These are phyloP conservation scores for Aspergillus bertholletiae DNA, from an alignment of 495 filamentous ascomycete species.

Conservation along the genomic window DNA sequence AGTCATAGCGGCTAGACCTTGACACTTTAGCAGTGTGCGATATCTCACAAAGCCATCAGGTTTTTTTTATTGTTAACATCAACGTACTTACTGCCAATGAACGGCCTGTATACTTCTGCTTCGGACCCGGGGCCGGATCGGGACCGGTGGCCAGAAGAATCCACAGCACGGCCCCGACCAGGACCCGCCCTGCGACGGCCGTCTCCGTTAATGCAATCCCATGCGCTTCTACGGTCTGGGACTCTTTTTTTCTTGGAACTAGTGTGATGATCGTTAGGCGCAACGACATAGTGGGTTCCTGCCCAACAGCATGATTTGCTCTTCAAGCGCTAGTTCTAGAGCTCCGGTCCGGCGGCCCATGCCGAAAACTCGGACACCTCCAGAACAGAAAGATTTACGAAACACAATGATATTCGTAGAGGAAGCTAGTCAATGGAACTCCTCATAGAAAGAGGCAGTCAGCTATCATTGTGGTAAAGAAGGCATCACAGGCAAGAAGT, in stretches of 20 bases:
- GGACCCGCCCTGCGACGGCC: not conserved
- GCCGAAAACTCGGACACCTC: not conserved
- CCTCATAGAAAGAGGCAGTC: not conserved
- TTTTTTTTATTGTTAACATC: not conserved
- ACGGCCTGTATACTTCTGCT: not conserved
- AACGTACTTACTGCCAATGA: not conserved
- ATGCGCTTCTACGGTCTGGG: not conserved
- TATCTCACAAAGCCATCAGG: not conserved
- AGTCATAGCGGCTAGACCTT: not conserved
- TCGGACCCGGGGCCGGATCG: not conserved
- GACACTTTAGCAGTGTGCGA: not conserved
- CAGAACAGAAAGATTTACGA: not conserved
- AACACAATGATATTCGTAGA: too few relatives aligned
- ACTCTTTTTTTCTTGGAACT: not conserved
- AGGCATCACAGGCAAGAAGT: constrained; percentile 43
- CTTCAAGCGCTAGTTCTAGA: not conserved
- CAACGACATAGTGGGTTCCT: not conserved
- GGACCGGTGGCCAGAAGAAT: not conserved
- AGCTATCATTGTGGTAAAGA: constrained; percentile 26
- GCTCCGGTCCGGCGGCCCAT: not conserved
- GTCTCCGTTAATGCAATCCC: not conserved
- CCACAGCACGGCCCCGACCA: not conserved
- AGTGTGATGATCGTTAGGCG: not conserved
- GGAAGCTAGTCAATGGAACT: not conserved
- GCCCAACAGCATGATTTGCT: not conserved